Conservation (phyloP, 192 early-diverging fungal genomes). For the Rhizophagus prolifer region DNA sequence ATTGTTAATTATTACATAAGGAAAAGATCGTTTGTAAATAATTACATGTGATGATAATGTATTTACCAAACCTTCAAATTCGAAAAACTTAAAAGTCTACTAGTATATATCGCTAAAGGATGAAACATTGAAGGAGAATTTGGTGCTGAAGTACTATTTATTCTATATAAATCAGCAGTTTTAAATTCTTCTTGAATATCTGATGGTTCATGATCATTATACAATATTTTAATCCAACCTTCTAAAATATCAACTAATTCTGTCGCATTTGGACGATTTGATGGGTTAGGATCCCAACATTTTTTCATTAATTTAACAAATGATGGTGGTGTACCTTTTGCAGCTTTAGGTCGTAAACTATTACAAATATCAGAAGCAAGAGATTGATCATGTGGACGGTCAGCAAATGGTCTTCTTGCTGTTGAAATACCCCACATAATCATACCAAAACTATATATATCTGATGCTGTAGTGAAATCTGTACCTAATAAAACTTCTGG, state of each 20-base stretch:
- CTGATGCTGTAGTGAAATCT: background rate
- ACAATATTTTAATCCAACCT: background rate
- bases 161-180: background rate
- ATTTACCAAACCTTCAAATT: background rate
- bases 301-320: slow-evolving; percentile 9
- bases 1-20: too few species aligned
- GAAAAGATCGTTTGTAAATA: too few species aligned
- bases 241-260: background rate
- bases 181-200: background rate
- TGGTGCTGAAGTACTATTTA: background rate
- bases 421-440: slow-evolving; percentile 9
- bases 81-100: background rate
- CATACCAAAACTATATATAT: slow-evolving; percentile 16
- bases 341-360: slow-evolving; percentile 3
- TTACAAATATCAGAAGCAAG: slow-evolving; percentile 16
- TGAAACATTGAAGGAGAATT: background rate
- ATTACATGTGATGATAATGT: too few species aligned
- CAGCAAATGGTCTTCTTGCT: background rate
- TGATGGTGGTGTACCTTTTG: slow-evolving; percentile 2
- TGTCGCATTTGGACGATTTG: background rate
- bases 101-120: background rate
- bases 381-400: background rate
- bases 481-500: background rate
- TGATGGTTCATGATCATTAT: background rate
- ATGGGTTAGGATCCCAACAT: slow-evolving; percentile 18